Conservation (phyloP, 306 rosid genomes). For the Lagenaria siceraria region DNA sequence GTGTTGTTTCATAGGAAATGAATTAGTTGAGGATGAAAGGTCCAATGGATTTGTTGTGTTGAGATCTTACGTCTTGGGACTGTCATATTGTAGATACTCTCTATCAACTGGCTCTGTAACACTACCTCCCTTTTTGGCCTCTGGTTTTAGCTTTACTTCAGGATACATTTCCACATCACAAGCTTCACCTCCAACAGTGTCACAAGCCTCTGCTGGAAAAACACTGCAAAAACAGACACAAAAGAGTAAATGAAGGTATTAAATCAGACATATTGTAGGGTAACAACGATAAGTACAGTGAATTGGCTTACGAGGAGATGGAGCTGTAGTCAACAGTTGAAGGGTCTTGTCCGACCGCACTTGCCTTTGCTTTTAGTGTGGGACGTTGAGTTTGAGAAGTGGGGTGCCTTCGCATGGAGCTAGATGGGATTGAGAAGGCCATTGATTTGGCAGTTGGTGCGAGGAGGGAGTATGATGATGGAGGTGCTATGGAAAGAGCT, state of each 20-base stretch:
- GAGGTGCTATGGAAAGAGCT: conserved; percentile 12
- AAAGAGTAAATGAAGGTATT: background rate
- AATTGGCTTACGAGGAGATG: conserved; percentile 19
- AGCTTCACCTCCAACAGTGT: conserved; percentile 37
- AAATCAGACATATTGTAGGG: background rate
- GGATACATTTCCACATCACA: conserved; percentile 34
- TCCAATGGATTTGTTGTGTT: background rate
- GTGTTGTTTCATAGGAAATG: background rate
- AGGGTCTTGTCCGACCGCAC: conserved; percentile 6
- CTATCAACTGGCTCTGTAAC: conserved; percentile 20
- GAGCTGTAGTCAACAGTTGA: conserved; percentile 28
- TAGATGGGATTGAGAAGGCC: conserved; percentile 8
- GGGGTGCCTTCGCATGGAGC: conserved; percentile 10
- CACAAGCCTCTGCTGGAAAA: conserved; percentile 40
- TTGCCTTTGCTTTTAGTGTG: conserved; percentile 5
- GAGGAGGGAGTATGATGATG: background rate
- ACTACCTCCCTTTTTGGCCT: conserved; percentile 1
- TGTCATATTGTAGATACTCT: conserved; percentile 25
- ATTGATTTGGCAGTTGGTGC: conserved; percentile 10
- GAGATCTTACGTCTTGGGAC: conserved; percentile 32
- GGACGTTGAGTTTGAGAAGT: conserved; percentile 5
- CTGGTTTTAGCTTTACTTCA: conserved; percentile 28
- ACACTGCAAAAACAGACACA: conserved; percentile 15
- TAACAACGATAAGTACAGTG: background rate
- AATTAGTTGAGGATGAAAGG: background rate